A percentile compares a stretch with the other conserved stretches of the same genome.
Evolutionary conservation across 331 rosid genomes (phyloP).

Genomic region (Stylosanthes scabra): DNA sequence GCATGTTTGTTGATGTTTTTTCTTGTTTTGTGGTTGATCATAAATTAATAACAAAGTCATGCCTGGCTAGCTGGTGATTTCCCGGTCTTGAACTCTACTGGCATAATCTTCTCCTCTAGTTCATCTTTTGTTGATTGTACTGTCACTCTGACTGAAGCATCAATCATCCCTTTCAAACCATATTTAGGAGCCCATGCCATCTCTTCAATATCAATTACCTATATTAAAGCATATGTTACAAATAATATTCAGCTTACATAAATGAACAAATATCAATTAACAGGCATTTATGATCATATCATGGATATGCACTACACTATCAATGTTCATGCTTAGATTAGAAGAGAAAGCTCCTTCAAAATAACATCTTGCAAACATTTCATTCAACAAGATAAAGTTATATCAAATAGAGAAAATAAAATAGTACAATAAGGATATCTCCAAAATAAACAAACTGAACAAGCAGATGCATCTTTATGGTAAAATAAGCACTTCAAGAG

Average conservation of each 20-base stretch:
- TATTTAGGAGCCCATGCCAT: conserved; percentile 98
- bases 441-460: conserved; percentile 19
- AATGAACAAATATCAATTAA: conserved; percentile 18
- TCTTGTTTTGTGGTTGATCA: conserved; percentile 22
- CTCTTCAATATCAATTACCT: conserved; percentile 98
- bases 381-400: conserved; percentile 15
- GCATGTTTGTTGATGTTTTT: conserved; percentile 20
- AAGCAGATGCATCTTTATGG: conserved; percentile 2
- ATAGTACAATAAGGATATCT: background rate
- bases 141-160: conserved; percentile 85
- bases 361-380: background rate
- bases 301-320: conserved; percentile 16
- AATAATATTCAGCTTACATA: conserved; percentile 16
- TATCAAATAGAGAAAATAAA: conserved; percentile 16
- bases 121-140: conserved; percentile 53
- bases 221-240: conserved; percentile 36
- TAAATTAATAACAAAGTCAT: conserved; percentile 46
- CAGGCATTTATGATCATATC: conserved; percentile 12
- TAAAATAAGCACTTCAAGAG: conserved; percentile 20
- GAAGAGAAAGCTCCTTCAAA: conserved; percentile 3
- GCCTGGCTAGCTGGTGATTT: conserved; percentile 78
- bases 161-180: conserved; percentile 98
- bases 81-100: conserved; percentile 96
- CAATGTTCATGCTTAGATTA: conserved; percentile 8
- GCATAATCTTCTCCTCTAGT: conserved; percentile 65